Conservation (phyloP, 2,329 filamentous ascomycete species). For the Penicillium sp. region DNA sequence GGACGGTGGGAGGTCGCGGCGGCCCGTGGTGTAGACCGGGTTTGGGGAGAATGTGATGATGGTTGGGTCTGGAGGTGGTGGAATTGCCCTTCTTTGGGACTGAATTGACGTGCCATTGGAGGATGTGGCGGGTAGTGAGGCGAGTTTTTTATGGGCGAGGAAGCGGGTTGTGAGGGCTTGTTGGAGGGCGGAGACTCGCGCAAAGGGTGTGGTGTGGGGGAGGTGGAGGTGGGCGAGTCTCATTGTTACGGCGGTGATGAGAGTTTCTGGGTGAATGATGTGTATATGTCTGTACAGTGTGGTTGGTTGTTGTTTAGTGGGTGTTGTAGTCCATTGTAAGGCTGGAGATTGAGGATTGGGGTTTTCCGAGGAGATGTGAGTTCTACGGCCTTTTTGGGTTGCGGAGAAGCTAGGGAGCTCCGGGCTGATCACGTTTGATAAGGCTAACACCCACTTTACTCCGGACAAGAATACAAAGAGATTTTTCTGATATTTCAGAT, state of each 20-base stretch:
- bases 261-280: not conserved
- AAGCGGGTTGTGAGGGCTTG: constrained; percentile 59
- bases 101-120: constrained; percentile 17
- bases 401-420: constrained; percentile 30
- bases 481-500: not conserved
- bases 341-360: constrained; percentile 9
- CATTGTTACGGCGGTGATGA: constrained; percentile 40
- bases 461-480: not conserved
- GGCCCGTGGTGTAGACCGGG: constrained; percentile 87
- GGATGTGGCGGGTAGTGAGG: constrained; percentile 28
- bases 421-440: constrained; percentile 22
- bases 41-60: constrained; percentile 81
- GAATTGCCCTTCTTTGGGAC: constrained; percentile 21
- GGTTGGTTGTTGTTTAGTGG: not conserved
- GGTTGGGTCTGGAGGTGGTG: constrained; percentile 63
- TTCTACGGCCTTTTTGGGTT: constrained; percentile 18
- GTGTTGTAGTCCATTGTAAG: constrained; percentile 6
- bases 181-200: constrained; percentile 60
- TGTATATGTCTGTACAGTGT: not conserved
- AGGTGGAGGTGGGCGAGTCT: constrained; percentile 65
- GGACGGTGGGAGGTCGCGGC: constrained; percentile 66
- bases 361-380: constrained; percentile 28
- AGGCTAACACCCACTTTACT: not conserved
- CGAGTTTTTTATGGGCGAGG: constrained; percentile 62
- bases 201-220: constrained; percentile 58